Evolutionary conservation across 345 rosid genomes (phyloP).

Genomic region (Limnanthes douglasii): DNA sequence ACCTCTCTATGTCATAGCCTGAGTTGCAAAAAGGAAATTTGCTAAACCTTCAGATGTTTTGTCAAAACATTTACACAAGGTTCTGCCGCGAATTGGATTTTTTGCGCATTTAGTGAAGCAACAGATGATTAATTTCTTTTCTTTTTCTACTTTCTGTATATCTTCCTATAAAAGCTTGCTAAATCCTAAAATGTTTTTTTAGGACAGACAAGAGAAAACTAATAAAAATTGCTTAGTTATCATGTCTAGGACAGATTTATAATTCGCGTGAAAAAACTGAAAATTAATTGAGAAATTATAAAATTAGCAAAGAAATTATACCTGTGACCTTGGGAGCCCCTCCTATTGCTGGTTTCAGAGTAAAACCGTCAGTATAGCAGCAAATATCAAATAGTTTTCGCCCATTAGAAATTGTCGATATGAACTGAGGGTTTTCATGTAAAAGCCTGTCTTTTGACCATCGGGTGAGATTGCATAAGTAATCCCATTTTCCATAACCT

Average conservation of each 20-base stretch:
- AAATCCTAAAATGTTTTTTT: no score
- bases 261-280: no score
- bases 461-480: conserved; percentile 47
- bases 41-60: conserved; percentile 31
- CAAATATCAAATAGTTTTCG: conserved; percentile 72
- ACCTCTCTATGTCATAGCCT: conserved; percentile 50
- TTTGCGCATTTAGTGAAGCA: no score
- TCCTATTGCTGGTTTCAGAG: conserved; percentile 59
- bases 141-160: no score
- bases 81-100: background rate
- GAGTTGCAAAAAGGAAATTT: conserved; percentile 63
- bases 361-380: conserved; percentile 86
- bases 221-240: no score
- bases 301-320: conserved; percentile 12
- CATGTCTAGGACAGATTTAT: conserved; percentile 38
- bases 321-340: conserved; percentile 56
- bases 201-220: no score
- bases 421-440: conserved; percentile 55
- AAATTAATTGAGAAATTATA: background rate
- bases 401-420: conserved; percentile 54
- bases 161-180: no score
- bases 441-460: conserved; percentile 91
- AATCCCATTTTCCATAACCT: conserved; percentile 76
- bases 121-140: no score
- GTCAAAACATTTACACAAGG: conserved; percentile 1